Conservation (phyloP, 2,329 filamentous ascomycete genomes). For the Sclerotinia nivalis region DNA sequence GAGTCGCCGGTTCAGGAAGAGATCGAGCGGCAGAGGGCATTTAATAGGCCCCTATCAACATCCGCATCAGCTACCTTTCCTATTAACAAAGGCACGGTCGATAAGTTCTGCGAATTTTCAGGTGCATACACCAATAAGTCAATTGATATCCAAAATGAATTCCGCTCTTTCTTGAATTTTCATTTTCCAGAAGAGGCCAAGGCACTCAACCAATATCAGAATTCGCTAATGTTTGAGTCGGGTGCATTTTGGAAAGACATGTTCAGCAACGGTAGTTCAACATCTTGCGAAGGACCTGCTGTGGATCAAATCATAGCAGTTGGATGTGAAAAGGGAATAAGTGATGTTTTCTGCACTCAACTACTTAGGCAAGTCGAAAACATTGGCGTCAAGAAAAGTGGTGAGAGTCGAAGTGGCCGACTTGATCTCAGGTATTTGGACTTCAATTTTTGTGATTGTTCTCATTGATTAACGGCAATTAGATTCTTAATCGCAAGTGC, state of each 20-base stretch:
- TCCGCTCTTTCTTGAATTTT: slow-evolving; percentile 54
- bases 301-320: slow-evolving; percentile 62
- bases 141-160: slow-evolving; percentile 56
- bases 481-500: slow-evolving; percentile 62
- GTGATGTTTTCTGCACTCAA: slow-evolving; percentile 50
- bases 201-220: slow-evolving; percentile 52
- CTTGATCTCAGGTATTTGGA: slow-evolving; percentile 57
- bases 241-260: slow-evolving; percentile 43
- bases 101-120: slow-evolving; percentile 33
- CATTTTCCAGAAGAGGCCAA: slow-evolving; percentile 52
- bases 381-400: slow-evolving; percentile 53
- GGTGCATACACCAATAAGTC: slow-evolving; percentile 40
- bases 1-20: slow-evolving; percentile 20
- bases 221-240: slow-evolving; percentile 51
- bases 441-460: slow-evolving; percentile 18
- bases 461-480: slow-evolving; percentile 6
- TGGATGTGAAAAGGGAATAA: slow-evolving; percentile 57
- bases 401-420: slow-evolving; percentile 54
- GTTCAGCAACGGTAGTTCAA: slow-evolving; percentile 31
- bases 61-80: background rate
- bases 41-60: slow-evolving; percentile 19
- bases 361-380: slow-evolving; percentile 56
- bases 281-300: slow-evolving; percentile 36
- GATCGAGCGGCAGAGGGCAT: background rate
- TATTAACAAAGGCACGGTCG: background rate